Conservation (phyloP, 1,139 yeast species). For the Blastobotrys raffinosifermentans region DNA sequence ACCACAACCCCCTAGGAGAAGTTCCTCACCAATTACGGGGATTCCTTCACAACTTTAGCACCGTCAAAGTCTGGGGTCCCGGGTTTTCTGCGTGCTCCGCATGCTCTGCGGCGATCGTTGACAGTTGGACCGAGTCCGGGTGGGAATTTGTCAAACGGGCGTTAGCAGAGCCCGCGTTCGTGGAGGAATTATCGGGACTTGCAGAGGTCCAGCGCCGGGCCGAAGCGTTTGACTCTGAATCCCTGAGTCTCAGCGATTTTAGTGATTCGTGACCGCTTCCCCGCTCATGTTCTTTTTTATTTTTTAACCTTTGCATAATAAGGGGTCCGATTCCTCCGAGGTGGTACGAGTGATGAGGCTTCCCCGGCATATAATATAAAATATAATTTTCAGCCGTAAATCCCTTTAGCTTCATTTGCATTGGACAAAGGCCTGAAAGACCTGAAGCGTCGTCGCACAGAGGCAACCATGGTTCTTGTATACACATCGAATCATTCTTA, state of each 20-base stretch:
- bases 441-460: too few relatives aligned
- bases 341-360: too few relatives aligned
- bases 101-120: constrained; percentile 58
- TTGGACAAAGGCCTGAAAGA: too few relatives aligned
- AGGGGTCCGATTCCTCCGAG: too few relatives aligned
- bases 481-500: constrained; percentile 16
- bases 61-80: constrained; percentile 61
- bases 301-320: too few relatives aligned
- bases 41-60: constrained; percentile 59
- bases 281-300: too few relatives aligned
- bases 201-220: constrained; percentile 66
- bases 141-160: constrained; percentile 81
- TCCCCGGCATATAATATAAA: too few relatives aligned
- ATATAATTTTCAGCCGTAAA: too few relatives aligned
- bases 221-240: constrained; percentile 42
- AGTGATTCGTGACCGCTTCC: too few relatives aligned
- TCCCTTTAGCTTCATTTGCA: too few relatives aligned
- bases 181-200: constrained; percentile 76
- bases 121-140: constrained; percentile 46
- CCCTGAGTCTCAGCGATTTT: too few relatives aligned
- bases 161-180: constrained; percentile 54
- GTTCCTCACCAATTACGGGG: constrained; percentile 91
- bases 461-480: constrained; percentile 18
- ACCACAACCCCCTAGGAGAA: constrained; percentile 50
- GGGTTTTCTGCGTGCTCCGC: constrained; percentile 79